Base-by-base conservation (phyloP, 2,329 filamentous ascomycete genomes). In the Nemania sp. region DNA sequence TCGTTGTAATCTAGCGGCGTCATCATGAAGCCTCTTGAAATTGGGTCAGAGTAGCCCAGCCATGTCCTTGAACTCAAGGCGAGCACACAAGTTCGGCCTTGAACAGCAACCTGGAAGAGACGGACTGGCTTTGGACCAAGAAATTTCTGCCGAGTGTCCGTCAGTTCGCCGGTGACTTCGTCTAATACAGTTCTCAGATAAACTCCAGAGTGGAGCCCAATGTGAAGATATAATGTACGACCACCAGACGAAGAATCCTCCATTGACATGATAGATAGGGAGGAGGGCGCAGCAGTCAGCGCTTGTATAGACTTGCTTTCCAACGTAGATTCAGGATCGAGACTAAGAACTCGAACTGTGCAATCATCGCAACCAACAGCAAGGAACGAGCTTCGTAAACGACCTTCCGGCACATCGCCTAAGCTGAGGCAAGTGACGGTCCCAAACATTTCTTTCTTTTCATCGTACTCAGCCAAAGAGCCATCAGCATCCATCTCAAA, bases 341-440 rank as follows among this genome's bases (percentile, higher is more conserved):
- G 76, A 66, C 91, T 96, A 49, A 96, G 81, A 48, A 99, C 91
- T 48, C 94, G 89, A 48, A 99, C 94, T 0, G 94, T 97, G 54
- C 90, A 91, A 72, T 99, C 94, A 66, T 97, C 94, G 68, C 93
- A 97, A 5, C 95, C 95, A 39, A 99, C 93, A 37, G 95, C 95
- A 48, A 97, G 79, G 75, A 95, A 99, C 1, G 90, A 91, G 70
- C 92, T 96, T 69, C 95, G 82, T 36, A 93, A 77, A 43, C 91
- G 86, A 23, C 95, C 94, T 72, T 95, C 89, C 0, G 94, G 93
- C 12, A 97, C 91, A 48, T 94, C 89, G 2, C 93, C 94, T 46
- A 99, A 79, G 64, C 92, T 96, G n/a, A 99, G 78, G 62, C 90
- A 95, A 15, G 92, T 97, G 43, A 99, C 92, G 0, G 92, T 97